A percentile compares a stretch with the other conserved stretches of the same genome.
These are phyloP conservation scores for Nakaseomyces kungkrabaensis DNA, from an alignment of 1,139 yeast species.

Conservation along the genomic window DNA sequence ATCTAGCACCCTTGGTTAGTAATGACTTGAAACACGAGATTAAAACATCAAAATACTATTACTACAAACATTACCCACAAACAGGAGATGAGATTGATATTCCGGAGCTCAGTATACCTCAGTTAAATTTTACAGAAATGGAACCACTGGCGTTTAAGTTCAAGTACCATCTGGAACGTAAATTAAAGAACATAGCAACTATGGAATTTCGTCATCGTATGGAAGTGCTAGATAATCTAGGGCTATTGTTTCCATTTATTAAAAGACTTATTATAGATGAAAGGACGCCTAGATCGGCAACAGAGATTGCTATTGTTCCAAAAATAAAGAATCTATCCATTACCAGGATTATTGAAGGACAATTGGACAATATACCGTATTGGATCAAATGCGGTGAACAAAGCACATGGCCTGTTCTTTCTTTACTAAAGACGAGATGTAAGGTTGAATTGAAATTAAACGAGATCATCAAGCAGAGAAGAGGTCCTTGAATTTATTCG, in stretches of 20 bases:
- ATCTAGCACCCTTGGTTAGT: slow-evolving; percentile 77
- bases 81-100: slow-evolving; percentile 16
- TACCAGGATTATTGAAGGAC: slow-evolving; percentile 43
- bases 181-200: slow-evolving; percentile 33
- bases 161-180: slow-evolving; percentile 33
- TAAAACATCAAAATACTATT: slow-evolving; percentile 31
- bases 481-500: slow-evolving; percentile 26
- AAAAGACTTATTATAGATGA: slow-evolving; percentile 82
- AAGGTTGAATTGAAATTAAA: slow-evolving; percentile 85
- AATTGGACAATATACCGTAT: slow-evolving; percentile 67
- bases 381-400: slow-evolving; percentile 89
- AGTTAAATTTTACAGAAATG: slow-evolving; percentile 31
- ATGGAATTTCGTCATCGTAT: slow-evolving; percentile 78
- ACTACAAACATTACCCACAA: slow-evolving; percentile 27
- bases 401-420: slow-evolving; percentile 87
- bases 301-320: slow-evolving; percentile 86
- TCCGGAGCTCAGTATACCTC: slow-evolving; percentile 22
- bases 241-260: slow-evolving; percentile 59
- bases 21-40: slow-evolving; percentile 66
- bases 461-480: slow-evolving; percentile 35
- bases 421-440: slow-evolving; percentile 80
- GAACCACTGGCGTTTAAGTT: slow-evolving; percentile 39
- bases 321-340: slow-evolving; percentile 69
- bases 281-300: slow-evolving; percentile 63
- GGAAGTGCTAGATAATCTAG: slow-evolving; percentile 68